Evolutionary conservation across 164 flowering plant species (phyloP).

Genomic region (Chimonanthus praecox): DNA sequence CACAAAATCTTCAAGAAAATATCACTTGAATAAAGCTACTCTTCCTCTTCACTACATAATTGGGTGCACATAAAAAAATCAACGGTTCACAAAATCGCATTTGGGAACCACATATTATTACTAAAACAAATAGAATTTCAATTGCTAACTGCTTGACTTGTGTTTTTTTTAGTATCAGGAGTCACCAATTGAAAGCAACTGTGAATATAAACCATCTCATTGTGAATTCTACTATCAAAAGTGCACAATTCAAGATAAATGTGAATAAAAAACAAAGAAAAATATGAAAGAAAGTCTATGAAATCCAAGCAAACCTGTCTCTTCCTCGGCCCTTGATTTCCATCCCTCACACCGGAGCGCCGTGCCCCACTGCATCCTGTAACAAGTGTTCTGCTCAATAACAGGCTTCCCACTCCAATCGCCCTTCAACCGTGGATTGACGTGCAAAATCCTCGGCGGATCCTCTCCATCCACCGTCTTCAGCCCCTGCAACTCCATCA

Average conservation of each 20-base stretch:
- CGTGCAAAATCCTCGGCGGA: conserved; percentile 83
- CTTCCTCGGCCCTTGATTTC: conserved; percentile 73
- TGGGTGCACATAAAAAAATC: background rate
- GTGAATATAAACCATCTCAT: background rate
- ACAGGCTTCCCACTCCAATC: conserved; percentile 95
- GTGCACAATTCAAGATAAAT: background rate
- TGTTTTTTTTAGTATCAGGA: too few species aligned
- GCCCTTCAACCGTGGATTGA: conserved; percentile 93
- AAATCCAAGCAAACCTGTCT: conserved; percentile 57
- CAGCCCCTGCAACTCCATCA: conserved; percentile 86
- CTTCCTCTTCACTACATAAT: background rate
- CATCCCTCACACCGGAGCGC: conserved; percentile 84
- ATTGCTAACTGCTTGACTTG: too few species aligned
- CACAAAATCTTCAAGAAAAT: background rate
- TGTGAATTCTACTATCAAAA: background rate
- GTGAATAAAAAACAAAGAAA: background rate
- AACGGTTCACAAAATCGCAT: background rate
- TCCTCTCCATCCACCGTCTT: conserved; percentile 89
- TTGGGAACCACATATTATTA: background rate
- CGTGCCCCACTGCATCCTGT: conserved; percentile 91
- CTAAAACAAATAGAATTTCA: background rate
- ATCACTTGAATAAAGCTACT: background rate
- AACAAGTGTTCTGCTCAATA: conserved; percentile 90
- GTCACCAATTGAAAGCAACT: background rate
- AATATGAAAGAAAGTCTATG: too few species aligned